These are phyloP conservation scores for Jatropha curcas DNA, from an alignment of 345 rosid species.

Conservation along the genomic window DNA sequence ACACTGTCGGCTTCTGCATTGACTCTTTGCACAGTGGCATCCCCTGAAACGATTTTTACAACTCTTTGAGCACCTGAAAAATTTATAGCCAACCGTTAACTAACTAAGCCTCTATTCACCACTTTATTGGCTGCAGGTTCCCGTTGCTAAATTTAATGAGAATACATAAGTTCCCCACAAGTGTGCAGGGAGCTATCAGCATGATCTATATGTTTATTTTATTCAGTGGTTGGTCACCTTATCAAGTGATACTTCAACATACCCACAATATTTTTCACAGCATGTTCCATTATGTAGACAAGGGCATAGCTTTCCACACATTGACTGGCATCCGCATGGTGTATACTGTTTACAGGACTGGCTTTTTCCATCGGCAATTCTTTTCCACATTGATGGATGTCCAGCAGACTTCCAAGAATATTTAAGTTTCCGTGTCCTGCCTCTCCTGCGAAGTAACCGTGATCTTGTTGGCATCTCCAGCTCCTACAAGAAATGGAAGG, in stretches of 20 bases:
- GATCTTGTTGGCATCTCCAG: slow-evolving; percentile 61
- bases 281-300: slow-evolving; percentile 73
- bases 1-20: slow-evolving; percentile 97
- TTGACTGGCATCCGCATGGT: slow-evolving; percentile 85
- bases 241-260: slow-evolving; percentile 32
- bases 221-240: slow-evolving; percentile 8
- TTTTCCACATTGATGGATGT: slow-evolving; percentile 73
- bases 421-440: slow-evolving; percentile 78
- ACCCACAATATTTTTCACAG: slow-evolving; percentile 98
- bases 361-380: slow-evolving; percentile 59
- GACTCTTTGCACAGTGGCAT: slow-evolving; percentile 99
- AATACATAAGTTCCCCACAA: background rate
- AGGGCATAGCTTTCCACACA: slow-evolving; percentile 81
- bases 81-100: slow-evolving; percentile 16
- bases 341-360: slow-evolving; percentile 69
- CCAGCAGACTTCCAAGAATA: slow-evolving; percentile 87
- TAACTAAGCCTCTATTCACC: background rate
- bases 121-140: background rate
- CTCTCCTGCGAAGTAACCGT: slow-evolving; percentile 59
- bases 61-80: slow-evolving; percentile 87
- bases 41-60: slow-evolving; percentile 98
- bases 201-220: background rate
- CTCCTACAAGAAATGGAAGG: slow-evolving; percentile 48
- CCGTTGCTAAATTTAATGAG: background rate
- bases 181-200: background rate